Evolutionary conservation across 768 basidiomycete genomes (phyloP).

Genomic region (Xanthoconium purpureum): DNA sequence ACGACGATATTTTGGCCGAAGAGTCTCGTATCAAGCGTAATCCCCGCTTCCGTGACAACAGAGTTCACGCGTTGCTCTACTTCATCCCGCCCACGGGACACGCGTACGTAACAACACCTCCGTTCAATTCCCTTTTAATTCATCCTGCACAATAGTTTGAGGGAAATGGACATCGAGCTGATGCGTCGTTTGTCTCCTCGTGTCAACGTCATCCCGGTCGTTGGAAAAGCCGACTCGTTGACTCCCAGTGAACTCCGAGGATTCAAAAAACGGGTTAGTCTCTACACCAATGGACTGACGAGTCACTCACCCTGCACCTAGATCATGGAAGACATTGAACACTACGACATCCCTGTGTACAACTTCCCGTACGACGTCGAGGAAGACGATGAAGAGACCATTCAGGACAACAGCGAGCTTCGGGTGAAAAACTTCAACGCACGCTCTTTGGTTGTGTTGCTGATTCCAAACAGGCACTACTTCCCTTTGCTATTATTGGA

Average conservation of each 20-base stretch:
- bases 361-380: slow-evolving; percentile 99
- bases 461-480: slow-evolving; percentile 55
- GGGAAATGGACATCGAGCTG: slow-evolving; percentile 98
- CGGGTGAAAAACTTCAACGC: slow-evolving; percentile 49
- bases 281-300: background rate
- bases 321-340: slow-evolving; percentile 99
- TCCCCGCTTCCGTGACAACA: slow-evolving; percentile 97
- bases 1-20: slow-evolving; percentile 97
- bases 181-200: slow-evolving; percentile 98
- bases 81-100: slow-evolving; percentile 99
- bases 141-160: slow-evolving; percentile 48
- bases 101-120: slow-evolving; percentile 54
- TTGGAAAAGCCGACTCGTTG: slow-evolving; percentile 94
- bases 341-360: slow-evolving; percentile 97
- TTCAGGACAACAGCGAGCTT: slow-evolving; percentile 95
- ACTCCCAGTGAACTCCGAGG: slow-evolving; percentile 90
- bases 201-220: slow-evolving; percentile 98
- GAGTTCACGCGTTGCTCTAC: slow-evolving; percentile 94
- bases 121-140: background rate
- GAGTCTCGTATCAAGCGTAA: slow-evolving; percentile 99
- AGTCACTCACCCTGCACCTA: slow-evolving; percentile 31
- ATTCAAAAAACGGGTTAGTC: slow-evolving; percentile 88
- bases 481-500: slow-evolving; percentile 97
- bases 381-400: slow-evolving; percentile 98
- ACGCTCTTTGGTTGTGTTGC: slow-evolving; percentile 3